Evolutionary conservation across 495 filamentous ascomycete species (phyloP).

Genomic region (Tetracladium setigerum): DNA sequence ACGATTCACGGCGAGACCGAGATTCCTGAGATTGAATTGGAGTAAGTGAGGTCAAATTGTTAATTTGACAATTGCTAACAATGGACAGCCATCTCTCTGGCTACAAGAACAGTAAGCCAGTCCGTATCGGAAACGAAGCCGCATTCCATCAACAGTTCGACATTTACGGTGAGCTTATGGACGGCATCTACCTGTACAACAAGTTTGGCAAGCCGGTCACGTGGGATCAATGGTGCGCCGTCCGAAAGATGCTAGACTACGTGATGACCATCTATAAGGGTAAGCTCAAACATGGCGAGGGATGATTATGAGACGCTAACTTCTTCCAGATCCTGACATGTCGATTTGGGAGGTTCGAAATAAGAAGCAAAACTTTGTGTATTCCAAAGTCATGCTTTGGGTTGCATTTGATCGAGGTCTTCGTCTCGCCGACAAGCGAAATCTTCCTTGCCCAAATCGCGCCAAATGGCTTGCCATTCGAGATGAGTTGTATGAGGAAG

Average conservation of each 20-base stretch:
- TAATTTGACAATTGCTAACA: conserved; percentile 3
- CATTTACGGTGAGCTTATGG: conserved; percentile 71
- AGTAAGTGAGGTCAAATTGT: conserved; percentile 14
- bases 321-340: conserved; percentile 52
- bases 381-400: conserved; percentile 72
- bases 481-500: conserved; percentile 61
- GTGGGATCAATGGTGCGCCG: conserved; percentile 61
- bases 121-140: conserved; percentile 68
- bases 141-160: conserved; percentile 68
- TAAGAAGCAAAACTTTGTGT: conserved; percentile 63
- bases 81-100: conserved; percentile 58
- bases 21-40: conserved; percentile 57
- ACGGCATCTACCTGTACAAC: conserved; percentile 69
- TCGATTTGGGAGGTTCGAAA: conserved; percentile 74
- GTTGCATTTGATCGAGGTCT: conserved; percentile 66
- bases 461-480: conserved; percentile 51
- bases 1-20: conserved; percentile 65
- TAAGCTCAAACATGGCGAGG: conserved; percentile 10
- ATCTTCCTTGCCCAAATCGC: conserved; percentile 61
- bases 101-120: conserved; percentile 57
- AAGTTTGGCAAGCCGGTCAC: conserved; percentile 67
- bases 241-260: conserved; percentile 52
- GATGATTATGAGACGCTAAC: neutral
- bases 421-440: conserved; percentile 60
- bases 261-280: conserved; percentile 44